Conservation (phyloP, 2,329 filamentous ascomycete genomes). For the Sporothrix luriei region DNA sequence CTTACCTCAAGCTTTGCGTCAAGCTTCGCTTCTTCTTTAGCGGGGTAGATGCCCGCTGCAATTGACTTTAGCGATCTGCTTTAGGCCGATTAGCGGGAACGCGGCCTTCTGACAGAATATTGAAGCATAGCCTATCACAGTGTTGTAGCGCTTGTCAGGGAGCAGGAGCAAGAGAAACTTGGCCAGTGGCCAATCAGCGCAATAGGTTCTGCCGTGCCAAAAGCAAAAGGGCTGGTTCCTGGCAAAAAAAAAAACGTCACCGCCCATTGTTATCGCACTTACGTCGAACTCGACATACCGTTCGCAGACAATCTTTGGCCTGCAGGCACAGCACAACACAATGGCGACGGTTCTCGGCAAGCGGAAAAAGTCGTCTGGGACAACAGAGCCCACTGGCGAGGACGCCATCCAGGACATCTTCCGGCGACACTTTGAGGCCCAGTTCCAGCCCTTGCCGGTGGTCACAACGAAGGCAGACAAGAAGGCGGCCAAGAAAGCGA, state of each 20-base stretch:
- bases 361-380: conserved; percentile 47
- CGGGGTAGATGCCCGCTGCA: not conserved
- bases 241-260: conserved; percentile 27
- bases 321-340: conserved; percentile 10
- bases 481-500: conserved; percentile 27
- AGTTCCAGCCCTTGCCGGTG: conserved; percentile 72
- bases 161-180: not conserved
- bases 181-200: not conserved
- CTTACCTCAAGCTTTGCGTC: not conserved
- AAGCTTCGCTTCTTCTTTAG: not conserved
- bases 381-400: conserved; percentile 37
- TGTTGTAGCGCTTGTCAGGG: not conserved
- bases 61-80: not conserved
- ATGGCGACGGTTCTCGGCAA: conserved; percentile 56
- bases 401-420: conserved; percentile 73
- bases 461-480: conserved; percentile 19
- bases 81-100: not conserved
- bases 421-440: conserved; percentile 81
- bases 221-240: conserved; percentile 19
- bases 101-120: not conserved
- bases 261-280: conserved; percentile 17
- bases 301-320: not conserved
- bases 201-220: conserved; percentile 12
- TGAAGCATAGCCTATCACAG: not conserved
- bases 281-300: not conserved